Percentiles rank a stretch among this genome's conserved stretches.
Evolutionary conservation across 208 protist genomes (phyloP).

Genomic region (Trypanosoma theileri): DNA sequence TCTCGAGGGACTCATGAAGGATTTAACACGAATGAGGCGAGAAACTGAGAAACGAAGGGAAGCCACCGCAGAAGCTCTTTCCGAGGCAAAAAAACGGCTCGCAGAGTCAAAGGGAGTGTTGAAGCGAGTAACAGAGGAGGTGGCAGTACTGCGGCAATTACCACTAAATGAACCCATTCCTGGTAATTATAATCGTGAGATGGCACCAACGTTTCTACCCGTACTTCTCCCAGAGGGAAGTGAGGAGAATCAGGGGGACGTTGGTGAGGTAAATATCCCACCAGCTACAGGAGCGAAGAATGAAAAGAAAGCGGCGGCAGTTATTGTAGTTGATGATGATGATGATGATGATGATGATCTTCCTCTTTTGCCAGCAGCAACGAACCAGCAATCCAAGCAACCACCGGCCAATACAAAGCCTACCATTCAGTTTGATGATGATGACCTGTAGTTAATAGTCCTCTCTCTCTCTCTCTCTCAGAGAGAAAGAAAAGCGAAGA

Average conservation of each 20-base stretch:
- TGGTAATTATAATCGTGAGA: neutral
- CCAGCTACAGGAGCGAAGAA: neutral
- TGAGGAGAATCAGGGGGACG: neutral
- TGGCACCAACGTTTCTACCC: slow-evolving; percentile 20
- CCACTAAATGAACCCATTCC: slow-evolving; percentile 7
- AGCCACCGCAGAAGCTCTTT: slow-evolving; percentile 3
- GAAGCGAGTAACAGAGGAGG: slow-evolving; percentile 7
- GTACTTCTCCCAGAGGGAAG: slow-evolving; percentile 11
- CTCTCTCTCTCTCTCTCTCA: neutral
- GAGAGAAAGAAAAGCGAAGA: neutral
- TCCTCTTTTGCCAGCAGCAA: neutral
- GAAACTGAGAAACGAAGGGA: neutral
- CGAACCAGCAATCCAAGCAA: neutral
- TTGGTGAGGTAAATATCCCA: neutral
- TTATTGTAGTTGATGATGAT: neutral
- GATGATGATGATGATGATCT: slow-evolving; percentile 14
- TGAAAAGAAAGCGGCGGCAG: neutral
- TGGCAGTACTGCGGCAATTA: slow-evolving; percentile 3
- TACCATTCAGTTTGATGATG: slow-evolving; percentile 15
- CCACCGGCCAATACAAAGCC: neutral
- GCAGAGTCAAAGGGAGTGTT: slow-evolving; percentile 3
- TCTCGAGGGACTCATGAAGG: neutral
- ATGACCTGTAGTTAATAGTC: slow-evolving; percentile 18
- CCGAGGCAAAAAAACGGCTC: slow-evolving; percentile 18
- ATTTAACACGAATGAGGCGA: neutral